A percentile compares a stretch with the other conserved stretches of the same genome.
These are phyloP conservation scores for Colletotrichum sidae DNA, from an alignment of 2,329 filamentous ascomycete genomes.

Conservation along the genomic window DNA sequence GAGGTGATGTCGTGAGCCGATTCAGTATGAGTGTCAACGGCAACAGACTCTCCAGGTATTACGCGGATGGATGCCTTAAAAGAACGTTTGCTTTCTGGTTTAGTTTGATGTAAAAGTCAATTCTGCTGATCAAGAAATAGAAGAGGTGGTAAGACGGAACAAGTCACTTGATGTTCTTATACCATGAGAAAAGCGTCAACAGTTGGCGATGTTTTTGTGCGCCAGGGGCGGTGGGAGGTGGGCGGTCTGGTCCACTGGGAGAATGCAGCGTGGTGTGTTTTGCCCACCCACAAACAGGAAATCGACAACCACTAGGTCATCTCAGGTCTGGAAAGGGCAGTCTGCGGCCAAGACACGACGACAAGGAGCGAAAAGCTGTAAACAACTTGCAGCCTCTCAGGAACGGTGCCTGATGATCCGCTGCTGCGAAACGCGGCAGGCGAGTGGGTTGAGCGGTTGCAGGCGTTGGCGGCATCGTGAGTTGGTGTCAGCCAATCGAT, in stretches of 20 bases:
- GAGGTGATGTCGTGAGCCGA: slow-evolving; percentile 1
- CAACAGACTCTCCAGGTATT: slow-evolving; percentile 2
- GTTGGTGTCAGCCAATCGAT: slow-evolving; percentile 33
- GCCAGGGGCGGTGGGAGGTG: slow-evolving; percentile 19
- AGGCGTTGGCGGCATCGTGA: slow-evolving; percentile 22
- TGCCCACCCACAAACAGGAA: slow-evolving; percentile 32
- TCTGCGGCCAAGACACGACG: not conserved
- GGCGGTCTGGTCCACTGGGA: slow-evolving; percentile 26
- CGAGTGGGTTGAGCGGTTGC: slow-evolving; percentile 15
- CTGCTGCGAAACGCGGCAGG: slow-evolving; percentile 20
- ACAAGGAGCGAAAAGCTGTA: slow-evolving; percentile 6
- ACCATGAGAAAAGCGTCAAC: slow-evolving; percentile 8
- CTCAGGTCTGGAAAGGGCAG: slow-evolving; percentile 4
- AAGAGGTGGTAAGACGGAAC: slow-evolving; percentile 1
- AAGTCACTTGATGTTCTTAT: slow-evolving; percentile 37
- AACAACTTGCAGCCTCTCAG: slow-evolving; percentile 22
- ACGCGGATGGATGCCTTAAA: slow-evolving; percentile 13
- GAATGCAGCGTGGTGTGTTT: slow-evolving; percentile 27
- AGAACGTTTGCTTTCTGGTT: slow-evolving; percentile 18
- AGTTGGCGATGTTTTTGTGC: slow-evolving; percentile 37
- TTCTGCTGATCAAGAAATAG: slow-evolving; percentile 13
- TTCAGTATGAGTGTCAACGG: not conserved
- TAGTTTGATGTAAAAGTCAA: slow-evolving; percentile 5
- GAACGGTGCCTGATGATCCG: slow-evolving; percentile 26
- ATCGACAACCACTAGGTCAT: slow-evolving; percentile 25